phyloP scores from a whole-genome alignment of 768 basidiomycete species.

The Sporobolomyces pararoseus region DNA sequence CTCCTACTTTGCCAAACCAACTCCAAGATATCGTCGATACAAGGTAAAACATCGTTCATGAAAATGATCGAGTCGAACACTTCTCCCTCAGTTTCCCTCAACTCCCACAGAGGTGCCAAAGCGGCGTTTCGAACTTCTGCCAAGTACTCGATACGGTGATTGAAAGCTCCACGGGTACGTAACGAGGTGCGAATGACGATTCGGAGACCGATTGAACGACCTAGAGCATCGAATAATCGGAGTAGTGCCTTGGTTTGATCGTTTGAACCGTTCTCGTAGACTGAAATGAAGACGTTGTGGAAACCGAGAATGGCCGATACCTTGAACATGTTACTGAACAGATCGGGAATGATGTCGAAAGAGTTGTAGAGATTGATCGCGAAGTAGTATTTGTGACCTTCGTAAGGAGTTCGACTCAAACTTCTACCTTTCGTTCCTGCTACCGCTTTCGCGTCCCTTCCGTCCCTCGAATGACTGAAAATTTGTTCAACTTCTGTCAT shows the following conservation, averaged over 20 bases:
- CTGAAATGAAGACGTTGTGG: constrained; percentile 96
- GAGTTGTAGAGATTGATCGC: constrained; percentile 99
- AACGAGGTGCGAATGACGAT: constrained; percentile 88
- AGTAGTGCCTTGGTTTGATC: constrained; percentile 98
- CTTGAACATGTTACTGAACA: constrained; percentile 93
- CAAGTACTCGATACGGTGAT: constrained; percentile 98
- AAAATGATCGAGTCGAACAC: constrained; percentile 95
- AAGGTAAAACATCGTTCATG: constrained; percentile 99
- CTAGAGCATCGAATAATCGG: constrained; percentile 89
- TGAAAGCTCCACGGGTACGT: constrained; percentile 90
- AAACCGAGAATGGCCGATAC: constrained; percentile 87
- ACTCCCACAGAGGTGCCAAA: constrained; percentile 88
- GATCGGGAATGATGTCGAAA: constrained; percentile 95
- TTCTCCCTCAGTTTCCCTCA: constrained; percentile 85
- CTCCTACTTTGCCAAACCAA: constrained; percentile 89
- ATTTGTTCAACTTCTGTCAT: constrained; percentile 42
- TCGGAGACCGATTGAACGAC: constrained; percentile 81
- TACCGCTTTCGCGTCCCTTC: constrained; percentile 44
- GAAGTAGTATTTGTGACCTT: constrained; percentile 93
- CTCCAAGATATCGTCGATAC: constrained; percentile 94
- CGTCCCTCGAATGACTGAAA: constrained; percentile 49
- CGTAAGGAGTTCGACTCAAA: constrained; percentile 21
- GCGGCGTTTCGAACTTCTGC: constrained; percentile 99
- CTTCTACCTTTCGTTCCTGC: constrained; percentile 49
- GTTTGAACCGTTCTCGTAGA: constrained; percentile 98